A percentile compares a stretch with the other conserved stretches of the same genome.
Evolutionary conservation across 2,329 filamentous ascomycete species (phyloP).

Genomic region (Massarina eburnea): DNA sequence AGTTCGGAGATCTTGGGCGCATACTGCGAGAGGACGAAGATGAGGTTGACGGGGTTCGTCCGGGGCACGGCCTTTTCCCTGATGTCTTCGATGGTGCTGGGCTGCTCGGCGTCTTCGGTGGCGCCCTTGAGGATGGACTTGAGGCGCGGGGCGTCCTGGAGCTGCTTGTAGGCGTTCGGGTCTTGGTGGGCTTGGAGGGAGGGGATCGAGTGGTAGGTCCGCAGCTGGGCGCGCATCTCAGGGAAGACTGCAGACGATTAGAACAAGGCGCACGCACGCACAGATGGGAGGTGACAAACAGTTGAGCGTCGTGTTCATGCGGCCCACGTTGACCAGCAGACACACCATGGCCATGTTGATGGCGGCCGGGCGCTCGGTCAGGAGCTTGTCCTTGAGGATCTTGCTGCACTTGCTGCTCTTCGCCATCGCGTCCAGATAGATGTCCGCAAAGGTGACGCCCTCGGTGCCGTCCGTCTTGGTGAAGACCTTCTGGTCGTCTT

Average conservation of each 20-base stretch:
- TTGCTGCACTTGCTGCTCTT: constrained; percentile 99
- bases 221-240: constrained; percentile 96
- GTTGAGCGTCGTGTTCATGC: constrained; percentile 98
- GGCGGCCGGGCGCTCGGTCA: constrained; percentile 86
- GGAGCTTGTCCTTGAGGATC: constrained; percentile 92
- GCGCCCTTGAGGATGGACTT: constrained; percentile 98
- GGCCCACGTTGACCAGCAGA: constrained; percentile 90
- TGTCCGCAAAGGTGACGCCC: constrained; percentile 78
- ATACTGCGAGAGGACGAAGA: constrained; percentile 89
- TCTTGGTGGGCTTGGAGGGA: constrained; percentile 94
- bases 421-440: constrained; percentile 98
- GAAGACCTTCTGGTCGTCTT: constrained; percentile 75
- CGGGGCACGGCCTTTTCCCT: constrained; percentile 68
- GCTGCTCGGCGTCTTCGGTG: constrained; percentile 86
- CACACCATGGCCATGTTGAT: constrained; percentile 99
- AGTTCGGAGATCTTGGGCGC: constrained; percentile 89
- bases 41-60: constrained; percentile 95
- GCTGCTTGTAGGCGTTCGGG: constrained; percentile 92
- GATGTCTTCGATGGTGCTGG: constrained; percentile 79
- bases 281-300: constrained; percentile 60
- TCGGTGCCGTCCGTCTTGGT: constrained; percentile 84
- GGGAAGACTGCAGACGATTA: constrained; percentile 74
- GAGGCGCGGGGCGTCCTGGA: constrained; percentile 91
- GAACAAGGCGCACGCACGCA: constrained; percentile 1
- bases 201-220: constrained; percentile 97